A percentile compares a stretch with the other conserved stretches of the same genome.
These are phyloP conservation scores for Protomyces macrosporus DNA, from an alignment of 1,139 yeast genomes.

Conservation along the genomic window DNA sequence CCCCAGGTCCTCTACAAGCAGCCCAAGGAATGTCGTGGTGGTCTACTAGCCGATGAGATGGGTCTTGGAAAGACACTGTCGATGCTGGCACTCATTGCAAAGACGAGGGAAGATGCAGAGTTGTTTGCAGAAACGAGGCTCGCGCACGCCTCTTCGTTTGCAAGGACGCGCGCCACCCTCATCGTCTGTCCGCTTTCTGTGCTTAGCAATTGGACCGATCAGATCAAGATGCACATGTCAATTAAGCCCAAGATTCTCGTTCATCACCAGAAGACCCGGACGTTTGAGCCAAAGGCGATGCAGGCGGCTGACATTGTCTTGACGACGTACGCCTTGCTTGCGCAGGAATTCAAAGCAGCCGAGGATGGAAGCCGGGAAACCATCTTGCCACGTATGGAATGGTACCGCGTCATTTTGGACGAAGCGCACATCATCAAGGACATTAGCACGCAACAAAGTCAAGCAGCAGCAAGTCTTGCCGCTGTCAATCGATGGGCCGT, in stretches of 20 bases:
- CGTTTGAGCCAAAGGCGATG: conserved; percentile 40
- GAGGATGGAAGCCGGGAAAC: conserved; percentile 25
- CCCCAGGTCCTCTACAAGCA: conserved; percentile 39
- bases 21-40: conserved; percentile 56
- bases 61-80: conserved; percentile 97
- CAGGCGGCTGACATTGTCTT: conserved; percentile 62
- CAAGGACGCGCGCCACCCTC: conserved; percentile 60
- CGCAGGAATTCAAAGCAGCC: conserved; percentile 22
- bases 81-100: conserved; percentile 68
- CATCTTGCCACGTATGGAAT: conserved; percentile 54
- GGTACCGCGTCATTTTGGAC: conserved; percentile 59
- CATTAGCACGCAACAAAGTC: conserved; percentile 70
- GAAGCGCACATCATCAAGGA: conserved; percentile 91
- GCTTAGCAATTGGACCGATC: conserved; percentile 76
- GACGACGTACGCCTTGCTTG: conserved; percentile 65
- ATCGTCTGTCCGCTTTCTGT: conserved; percentile 87
- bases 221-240: conserved; percentile 56
- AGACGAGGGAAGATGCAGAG: conserved; percentile 46
- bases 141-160: conserved; percentile 45
- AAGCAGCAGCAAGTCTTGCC: conserved; percentile 61
- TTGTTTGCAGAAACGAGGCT: conserved; percentile 35
- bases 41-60: conserved; percentile 98
- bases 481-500: conserved; percentile 66
- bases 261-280: conserved; percentile 52
- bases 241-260: conserved; percentile 49